Base-by-base conservation (phyloP, 768 basidiomycete genomes). In the Sarcodon sp. region DNA sequence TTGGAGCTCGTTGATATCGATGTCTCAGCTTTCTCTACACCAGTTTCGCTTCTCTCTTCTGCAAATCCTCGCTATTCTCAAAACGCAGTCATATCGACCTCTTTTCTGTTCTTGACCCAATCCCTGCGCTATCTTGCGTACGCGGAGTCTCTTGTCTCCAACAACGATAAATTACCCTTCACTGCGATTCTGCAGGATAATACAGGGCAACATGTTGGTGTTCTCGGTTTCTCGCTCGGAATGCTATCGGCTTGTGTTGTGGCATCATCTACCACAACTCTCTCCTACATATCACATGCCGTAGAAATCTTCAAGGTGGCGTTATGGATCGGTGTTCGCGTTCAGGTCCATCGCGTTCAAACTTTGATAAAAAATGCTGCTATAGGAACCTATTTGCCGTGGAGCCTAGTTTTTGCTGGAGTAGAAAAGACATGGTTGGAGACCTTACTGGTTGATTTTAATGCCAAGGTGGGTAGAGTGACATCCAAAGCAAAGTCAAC, bases 161-260 rank as follows among this genome's bases (percentile, higher is more conserved):
- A 27, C 21, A 27, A 27, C 39, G 4, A 38, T 5, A 38, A 38
- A 38, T 38, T 13, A 38, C 37, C 57, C 10, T 65, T 67, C 47
- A 45, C 48, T 6, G 58, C 66, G 32, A 43, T 59, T 33, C 54
- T 74, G 27, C 53, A 59, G 48, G 36, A 46, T 32, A 75, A 76
- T 51, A 38, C 53, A 35, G 49, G 61, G 11, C 55, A 69, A 41
- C 52, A 49, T 2, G 35, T 64, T 16, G 72, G 73, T 10, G 54
- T 76, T 44, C 57, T 76, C 6, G 76, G 72, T 4, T 73, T 77
- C 58, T 77, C 76, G n/a, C 77, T 75, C 43, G 77, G 77, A 31
- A 68, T 78, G 47, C 61, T 79, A 38, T 63, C 72, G 13, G 76
- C 77, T 7, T 72, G 72, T 47, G 70, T 76, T 12, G 71, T 72